A percentile compares a stretch with the other conserved stretches of the same genome.
Conservation (phyloP, 2,329 filamentous ascomycete genomes). For the Orbilia quercus region DNA sequence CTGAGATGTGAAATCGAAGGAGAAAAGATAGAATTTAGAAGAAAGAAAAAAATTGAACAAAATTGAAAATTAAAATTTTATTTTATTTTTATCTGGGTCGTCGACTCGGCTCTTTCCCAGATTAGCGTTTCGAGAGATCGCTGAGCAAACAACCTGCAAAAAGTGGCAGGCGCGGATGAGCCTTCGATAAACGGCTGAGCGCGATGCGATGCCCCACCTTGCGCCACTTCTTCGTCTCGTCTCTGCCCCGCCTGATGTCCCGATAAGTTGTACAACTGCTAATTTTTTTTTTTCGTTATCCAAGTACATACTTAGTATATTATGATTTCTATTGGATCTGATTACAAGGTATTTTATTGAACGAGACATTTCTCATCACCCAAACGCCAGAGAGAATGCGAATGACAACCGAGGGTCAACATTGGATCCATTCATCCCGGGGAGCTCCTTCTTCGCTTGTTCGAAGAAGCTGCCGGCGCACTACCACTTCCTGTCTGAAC, state of each 20-base stretch:
- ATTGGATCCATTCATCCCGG: slow-evolving; percentile 18
- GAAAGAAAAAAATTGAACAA: neutral
- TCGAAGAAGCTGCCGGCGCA: slow-evolving; percentile 13
- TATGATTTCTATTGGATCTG: no score
- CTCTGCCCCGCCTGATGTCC: no score
- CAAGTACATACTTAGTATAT: no score
- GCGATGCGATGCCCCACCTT: slow-evolving; percentile 1
- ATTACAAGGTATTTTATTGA: no score
- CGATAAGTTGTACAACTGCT: no score
- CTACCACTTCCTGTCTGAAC: slow-evolving; percentile 17
- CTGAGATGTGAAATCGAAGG: no score
- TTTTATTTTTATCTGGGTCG: slow-evolving; percentile 1
- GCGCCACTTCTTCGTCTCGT: no score
- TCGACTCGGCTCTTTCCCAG: neutral
- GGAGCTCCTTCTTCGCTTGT: slow-evolving; percentile 46
- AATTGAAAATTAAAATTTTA: slow-evolving; percentile 16
- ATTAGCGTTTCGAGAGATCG: slow-evolving; percentile 2
- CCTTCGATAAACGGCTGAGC: slow-evolving; percentile 30
- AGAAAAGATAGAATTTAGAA: no score
- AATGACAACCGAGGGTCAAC: no score
- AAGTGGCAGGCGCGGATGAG: slow-evolving; percentile 24
- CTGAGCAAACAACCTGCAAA: neutral
- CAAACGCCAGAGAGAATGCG: no score
- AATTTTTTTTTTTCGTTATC: no score
- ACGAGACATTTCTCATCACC: no score